These are phyloP conservation scores for Colletotrichum salicis DNA, from an alignment of 2,329 filamentous ascomycete genomes.

Conservation along the genomic window DNA sequence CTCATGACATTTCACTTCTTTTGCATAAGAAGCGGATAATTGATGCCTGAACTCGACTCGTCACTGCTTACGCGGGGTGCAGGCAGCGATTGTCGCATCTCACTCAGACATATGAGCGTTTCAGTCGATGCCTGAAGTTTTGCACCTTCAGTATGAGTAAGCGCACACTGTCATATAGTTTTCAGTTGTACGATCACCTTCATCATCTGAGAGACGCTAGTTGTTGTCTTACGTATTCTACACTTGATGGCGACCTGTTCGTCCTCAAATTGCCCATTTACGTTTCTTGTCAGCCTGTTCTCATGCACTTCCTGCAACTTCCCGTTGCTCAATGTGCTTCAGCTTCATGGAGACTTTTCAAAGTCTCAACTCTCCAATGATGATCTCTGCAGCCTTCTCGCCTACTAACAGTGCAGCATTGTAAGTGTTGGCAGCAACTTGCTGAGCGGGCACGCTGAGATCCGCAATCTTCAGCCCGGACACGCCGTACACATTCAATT, in stretches of 20 bases:
- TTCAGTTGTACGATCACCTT: not conserved
- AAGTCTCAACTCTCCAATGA: constrained; percentile 48
- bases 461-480: constrained; percentile 54
- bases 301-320: not conserved
- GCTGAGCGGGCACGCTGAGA: constrained; percentile 48
- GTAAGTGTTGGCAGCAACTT: constrained; percentile 60
- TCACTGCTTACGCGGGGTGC: constrained; percentile 1
- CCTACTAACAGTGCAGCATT: constrained; percentile 59
- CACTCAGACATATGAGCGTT: no score
- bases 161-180: not conserved
- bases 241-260: not conserved
- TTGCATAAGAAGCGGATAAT: not conserved
- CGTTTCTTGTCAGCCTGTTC: no score
- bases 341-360: not conserved
- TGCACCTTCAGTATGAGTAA: not conserved
- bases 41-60: not conserved
- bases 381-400: constrained; percentile 56
- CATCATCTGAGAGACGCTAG: not conserved
- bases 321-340: not conserved
- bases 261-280: not conserved
- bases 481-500: constrained; percentile 55
- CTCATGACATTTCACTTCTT: not conserved
- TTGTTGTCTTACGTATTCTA: not conserved
- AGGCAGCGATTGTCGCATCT: not conserved
- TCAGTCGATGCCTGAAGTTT: not conserved